Conservation (phyloP, 306 rosid genomes). For the Biancaea sappan region DNA sequence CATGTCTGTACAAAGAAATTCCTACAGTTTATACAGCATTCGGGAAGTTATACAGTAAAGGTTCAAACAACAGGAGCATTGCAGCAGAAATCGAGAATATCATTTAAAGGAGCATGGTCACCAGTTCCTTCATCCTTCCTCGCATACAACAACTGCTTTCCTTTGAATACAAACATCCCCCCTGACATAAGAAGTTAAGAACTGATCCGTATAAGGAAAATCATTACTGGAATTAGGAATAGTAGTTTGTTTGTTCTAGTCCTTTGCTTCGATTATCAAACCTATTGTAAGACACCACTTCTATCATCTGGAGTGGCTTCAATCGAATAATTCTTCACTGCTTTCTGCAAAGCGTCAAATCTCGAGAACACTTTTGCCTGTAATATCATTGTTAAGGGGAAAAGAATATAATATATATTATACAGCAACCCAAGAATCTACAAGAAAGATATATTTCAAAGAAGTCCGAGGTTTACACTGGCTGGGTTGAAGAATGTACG, state of each 20-base stretch:
- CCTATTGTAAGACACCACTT: constrained; percentile 84
- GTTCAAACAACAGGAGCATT: constrained; percentile 46
- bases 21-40: background rate
- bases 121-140: constrained; percentile 92
- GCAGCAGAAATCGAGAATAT: constrained; percentile 65
- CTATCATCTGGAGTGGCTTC: constrained; percentile 81
- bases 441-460: background rate
- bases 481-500: constrained; percentile 93
- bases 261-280: constrained; percentile 5
- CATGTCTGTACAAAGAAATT: constrained; percentile 1
- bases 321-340: constrained; percentile 69
- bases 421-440: constrained; percentile 7
- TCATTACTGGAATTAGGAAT: background rate
- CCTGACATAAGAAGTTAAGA: constrained; percentile 49
- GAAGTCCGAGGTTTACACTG: constrained; percentile 54
- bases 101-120: constrained; percentile 83
- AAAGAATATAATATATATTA: background rate
- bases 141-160: constrained; percentile 78
- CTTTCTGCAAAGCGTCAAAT: constrained; percentile 63
- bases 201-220: background rate
- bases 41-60: constrained; percentile 8
- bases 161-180: constrained; percentile 93
- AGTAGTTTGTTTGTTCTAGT: background rate
- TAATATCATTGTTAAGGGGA: constrained; percentile 17
- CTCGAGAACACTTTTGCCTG: constrained; percentile 81